Base-by-base conservation (phyloP, 805 yeast species). In the Starmerella apis region DNA sequence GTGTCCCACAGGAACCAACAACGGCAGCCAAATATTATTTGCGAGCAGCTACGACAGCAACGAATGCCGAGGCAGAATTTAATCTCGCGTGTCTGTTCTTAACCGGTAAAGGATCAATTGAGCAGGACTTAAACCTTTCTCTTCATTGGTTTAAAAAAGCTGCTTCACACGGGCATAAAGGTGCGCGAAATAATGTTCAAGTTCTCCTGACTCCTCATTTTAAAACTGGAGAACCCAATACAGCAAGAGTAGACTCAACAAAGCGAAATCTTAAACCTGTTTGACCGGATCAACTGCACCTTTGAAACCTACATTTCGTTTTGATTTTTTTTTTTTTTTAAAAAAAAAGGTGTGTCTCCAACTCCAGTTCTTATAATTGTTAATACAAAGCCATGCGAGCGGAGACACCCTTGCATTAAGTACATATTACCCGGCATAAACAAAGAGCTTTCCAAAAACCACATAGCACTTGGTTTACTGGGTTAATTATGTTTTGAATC, bases 51-150 rank as follows among this genome's bases (percentile, higher is more conserved):
- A 37, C 37, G 9, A 22, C 28, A 1, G 48, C 37, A 14, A n/a
- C n/a, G 6, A 50, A 53, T 42, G 31, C 39, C 7, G 50, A 41
- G 10, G 59, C 59, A 1, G 58, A 55, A 30, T 55, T 43, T 35
- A 31, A 30, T 9, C 44, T 56, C 3, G 59, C 52, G 1, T n/a
- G 37, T 14, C 9, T 54, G 3, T 55, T 45, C 28, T n/a, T 48
- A 24, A 11, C 35, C 13, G 49, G 55, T 8, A n/a, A 28, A 25
- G 46, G 36, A 9, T 4, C 27, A 4, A 14, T 51, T 4, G 16
- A 48, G 20, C 50, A 49, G 14, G 38, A 47, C 30, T 14, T 41
- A 8, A 20, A n/a, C 2, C 22, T 38, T 1, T 49, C 56, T 3
- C 16, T 33, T 13, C 41, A 45, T 27, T 55, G 56, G 54, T 44